Evolutionary conservation across 108 stramenopile genomes (phyloP), one percentile per base, ranked within the genome.

Genomic region (Phaeodactylum tricornutum): DNA sequence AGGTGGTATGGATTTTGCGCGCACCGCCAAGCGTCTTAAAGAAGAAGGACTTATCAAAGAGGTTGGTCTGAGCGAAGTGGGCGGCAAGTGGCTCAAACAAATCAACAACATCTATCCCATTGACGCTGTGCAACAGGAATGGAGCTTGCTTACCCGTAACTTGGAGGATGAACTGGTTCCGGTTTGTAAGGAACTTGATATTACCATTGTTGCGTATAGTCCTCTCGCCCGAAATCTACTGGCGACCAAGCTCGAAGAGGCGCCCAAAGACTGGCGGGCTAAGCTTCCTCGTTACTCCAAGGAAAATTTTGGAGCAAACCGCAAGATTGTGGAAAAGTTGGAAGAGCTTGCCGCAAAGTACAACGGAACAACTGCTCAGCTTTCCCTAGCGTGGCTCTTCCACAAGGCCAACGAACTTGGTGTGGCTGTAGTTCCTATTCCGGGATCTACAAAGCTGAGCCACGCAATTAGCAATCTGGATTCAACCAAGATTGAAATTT

Each of bases 11-110:
- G 26, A 54, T 15, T 54, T 44, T 31, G 48, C 20, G 12, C 6
- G 16, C 17, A 30, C 31, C 4, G 19, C 24, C 23, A 57, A 62
- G 29, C 31, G 34, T 14, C 53, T 69, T 7, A 44, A 55, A 4
- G 68, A 69, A 33, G 68, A 69, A 52, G 69, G 69, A 8, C 15
- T 41, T n/a, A 46, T 64, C 48, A 56, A 51, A 50, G 43, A 59
- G 2, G 29, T 65, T 14, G 69, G 69, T 14, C 29, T 71, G 3
- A 60, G 52, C 9, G 69, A 71, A 55, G 41, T 53, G 20, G 27
- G 52, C 3, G 46, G 41, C 14, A 11, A 33, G n/a, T 55, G 55
- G 57, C 25, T 71, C 7, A 46, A 48, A 4, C 27, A 62, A 33
- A 53, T 63, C 2, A 50, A 65, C 45, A 53, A 32, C 0, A 46